Evolutionary conservation across 495 filamentous ascomycete genomes (phyloP), one percentile per base, ranked within the genome.

Genomic region (Aspergillus cavernicola): DNA sequence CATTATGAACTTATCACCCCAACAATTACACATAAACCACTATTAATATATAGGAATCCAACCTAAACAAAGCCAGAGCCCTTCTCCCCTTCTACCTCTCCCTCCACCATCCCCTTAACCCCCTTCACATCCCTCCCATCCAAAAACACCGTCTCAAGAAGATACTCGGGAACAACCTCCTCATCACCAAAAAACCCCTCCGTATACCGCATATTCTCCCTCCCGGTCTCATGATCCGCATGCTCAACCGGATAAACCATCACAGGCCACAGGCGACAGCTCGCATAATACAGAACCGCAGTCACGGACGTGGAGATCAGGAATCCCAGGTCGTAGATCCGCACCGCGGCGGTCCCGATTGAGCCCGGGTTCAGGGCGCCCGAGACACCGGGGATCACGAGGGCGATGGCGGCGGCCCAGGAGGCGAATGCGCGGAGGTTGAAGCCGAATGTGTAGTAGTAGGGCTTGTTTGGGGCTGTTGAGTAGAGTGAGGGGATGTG

Each of bases 251-350:
- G 45, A 15, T 36, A 49, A 12, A 36, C n/a, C 18, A 12, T 11
- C 3, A 49, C 45, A 1, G 45, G 31, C 45, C 45, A 49, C n/a
- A 49, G 13, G 15, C 4, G 11, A 8, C 31, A 36, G 10, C 11
- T 15, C 7, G 12, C 23, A 11, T 37, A 49, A 19, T 49, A 49
- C 4, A 49, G 9, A 10, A 36, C 5, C 4, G 13, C 45, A 0
- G 31, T 24, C 11, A 49, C 20, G 18, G 29, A 24, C 11, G 32
- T 36, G 6, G 31, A 36, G 1, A 49, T 13, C 19, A 49, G 32
- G 19, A 49, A 49, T 11, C 45, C 45, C 4, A 49, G 45, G 7
- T 49, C 20, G 31, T 49, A 49, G 19, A 49, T 49, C 5, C 32
- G 18, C 18, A 22, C 35, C 7, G 31, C 32, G 2, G 45, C 45